phyloP scores from a whole-genome alignment of 306 rosid species.

The Corylus heterophylla region DNA sequence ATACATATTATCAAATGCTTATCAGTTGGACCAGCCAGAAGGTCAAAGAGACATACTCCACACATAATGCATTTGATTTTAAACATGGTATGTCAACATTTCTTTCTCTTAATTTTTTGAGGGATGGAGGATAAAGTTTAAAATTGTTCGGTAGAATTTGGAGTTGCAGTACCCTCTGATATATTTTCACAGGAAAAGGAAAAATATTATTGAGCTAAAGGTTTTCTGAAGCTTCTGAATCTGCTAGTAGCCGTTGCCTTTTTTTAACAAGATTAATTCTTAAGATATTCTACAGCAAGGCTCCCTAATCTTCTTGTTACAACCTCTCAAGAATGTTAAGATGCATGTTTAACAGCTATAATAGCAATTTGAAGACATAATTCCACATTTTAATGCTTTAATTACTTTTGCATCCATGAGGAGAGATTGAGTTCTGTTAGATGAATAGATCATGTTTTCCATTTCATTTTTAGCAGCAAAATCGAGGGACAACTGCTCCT shows the following conservation, averaged over 20 bases:
- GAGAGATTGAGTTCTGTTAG: background rate
- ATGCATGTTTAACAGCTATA: background rate
- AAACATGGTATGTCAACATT: conserved; percentile 55
- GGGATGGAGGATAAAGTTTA: background rate
- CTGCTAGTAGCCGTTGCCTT: background rate
- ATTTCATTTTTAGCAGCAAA: background rate
- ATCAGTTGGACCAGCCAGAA: conserved; percentile 97
- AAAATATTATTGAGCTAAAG: background rate
- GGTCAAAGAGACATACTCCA: conserved; percentile 73
- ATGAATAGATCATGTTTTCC: background rate
- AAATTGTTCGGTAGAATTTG: background rate
- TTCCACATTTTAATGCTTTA: background rate
- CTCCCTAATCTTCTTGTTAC: background rate
- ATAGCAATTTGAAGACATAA: background rate
- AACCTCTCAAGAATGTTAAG: background rate
- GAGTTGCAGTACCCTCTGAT: too few relatives aligned
- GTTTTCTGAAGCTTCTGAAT: background rate
- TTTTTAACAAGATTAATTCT: background rate
- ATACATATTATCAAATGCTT: conserved; percentile 87
- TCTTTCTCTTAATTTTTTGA: conserved; percentile 10
- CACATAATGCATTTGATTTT: conserved; percentile 84
- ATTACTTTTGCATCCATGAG: background rate
- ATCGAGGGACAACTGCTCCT: background rate
- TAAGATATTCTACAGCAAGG: background rate
- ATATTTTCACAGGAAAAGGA: background rate